Conservation (phyloP, 768 basidiomycete genomes). For the Leucocoprinus birnbaumii region DNA sequence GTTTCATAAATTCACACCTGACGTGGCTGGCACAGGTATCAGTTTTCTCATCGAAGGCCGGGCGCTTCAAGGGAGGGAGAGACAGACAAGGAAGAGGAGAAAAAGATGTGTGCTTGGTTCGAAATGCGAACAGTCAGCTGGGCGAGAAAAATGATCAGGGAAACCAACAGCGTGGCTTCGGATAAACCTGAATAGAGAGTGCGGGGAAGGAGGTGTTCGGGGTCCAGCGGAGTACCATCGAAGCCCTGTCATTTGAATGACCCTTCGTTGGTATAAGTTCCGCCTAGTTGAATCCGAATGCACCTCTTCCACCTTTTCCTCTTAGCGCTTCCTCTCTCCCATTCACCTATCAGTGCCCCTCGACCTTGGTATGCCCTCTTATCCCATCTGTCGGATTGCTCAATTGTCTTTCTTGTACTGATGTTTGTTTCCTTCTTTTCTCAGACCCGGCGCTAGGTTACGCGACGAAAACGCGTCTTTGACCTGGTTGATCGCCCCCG, state of each 20-base stretch:
- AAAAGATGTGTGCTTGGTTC: not conserved
- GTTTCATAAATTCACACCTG: not conserved
- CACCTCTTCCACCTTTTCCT: slow-evolving; percentile 40
- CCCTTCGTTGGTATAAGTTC: slow-evolving; percentile 53
- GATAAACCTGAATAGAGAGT: slow-evolving; percentile 9
- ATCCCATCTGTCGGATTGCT: slow-evolving; percentile 10
- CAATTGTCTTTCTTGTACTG: slow-evolving; percentile 5
- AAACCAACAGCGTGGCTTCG: slow-evolving; percentile 2
- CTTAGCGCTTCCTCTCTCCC: slow-evolving; percentile 26
- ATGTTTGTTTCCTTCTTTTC: slow-evolving; percentile 4
- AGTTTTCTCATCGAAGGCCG: not conserved
- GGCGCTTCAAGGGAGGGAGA: not conserved
- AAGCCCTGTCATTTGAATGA: slow-evolving; percentile 47
- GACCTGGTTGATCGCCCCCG: slow-evolving; percentile 9
- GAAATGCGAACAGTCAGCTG: not conserved
- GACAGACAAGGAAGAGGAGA: not conserved
- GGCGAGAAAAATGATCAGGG: not conserved
- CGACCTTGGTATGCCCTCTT: slow-evolving; percentile 8
- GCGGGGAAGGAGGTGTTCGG: slow-evolving; percentile 32
- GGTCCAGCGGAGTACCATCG: slow-evolving; percentile 37
- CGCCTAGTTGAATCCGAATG: slow-evolving; percentile 51
- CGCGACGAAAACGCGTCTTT: slow-evolving; percentile 25
- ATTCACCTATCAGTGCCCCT: slow-evolving; percentile 11
- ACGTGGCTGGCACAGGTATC: not conserved
- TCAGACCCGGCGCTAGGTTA: slow-evolving; percentile 11